phyloP scores from a whole-genome alignment of 345 rosid genomes.

The Eucalyptus curtisii region DNA sequence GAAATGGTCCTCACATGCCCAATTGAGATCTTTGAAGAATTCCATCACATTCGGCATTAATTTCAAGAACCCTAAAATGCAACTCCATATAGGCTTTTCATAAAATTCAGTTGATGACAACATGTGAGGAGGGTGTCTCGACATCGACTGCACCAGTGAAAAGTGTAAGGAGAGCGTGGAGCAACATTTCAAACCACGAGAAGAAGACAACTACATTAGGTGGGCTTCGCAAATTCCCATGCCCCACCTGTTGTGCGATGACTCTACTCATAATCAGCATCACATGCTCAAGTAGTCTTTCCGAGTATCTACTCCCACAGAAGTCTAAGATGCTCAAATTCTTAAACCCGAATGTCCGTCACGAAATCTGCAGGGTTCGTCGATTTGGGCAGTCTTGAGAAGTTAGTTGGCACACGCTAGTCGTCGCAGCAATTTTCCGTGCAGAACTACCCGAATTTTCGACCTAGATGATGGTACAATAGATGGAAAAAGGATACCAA shows the following conservation, averaged over 20 bases:
- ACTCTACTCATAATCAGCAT: background rate
- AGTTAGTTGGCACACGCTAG: fast-evolving
- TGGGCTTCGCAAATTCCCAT: background rate
- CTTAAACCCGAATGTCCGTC: background rate
- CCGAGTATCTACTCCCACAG: background rate
- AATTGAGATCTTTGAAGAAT: background rate
- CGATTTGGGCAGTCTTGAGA: background rate
- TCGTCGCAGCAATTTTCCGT: background rate
- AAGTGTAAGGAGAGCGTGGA: background rate
- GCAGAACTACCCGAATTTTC: background rate
- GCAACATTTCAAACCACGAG: background rate
- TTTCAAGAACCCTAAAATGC: background rate
- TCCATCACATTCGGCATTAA: background rate
- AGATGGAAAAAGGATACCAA: background rate
- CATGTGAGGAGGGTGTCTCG: background rate
- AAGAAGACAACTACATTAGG: background rate
- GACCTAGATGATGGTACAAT: background rate
- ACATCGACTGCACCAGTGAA: background rate
- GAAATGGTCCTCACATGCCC: background rate
- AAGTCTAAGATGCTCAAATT: background rate
- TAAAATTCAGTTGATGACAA: background rate
- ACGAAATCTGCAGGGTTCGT: background rate
- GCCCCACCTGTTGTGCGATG: background rate
- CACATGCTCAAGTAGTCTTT: background rate
- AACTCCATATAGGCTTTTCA: background rate